Evolutionary conservation across 169 alveolate species (phyloP), one percentile per base, ranked within the genome.

Genomic region (Plasmodium vivax): DNA sequence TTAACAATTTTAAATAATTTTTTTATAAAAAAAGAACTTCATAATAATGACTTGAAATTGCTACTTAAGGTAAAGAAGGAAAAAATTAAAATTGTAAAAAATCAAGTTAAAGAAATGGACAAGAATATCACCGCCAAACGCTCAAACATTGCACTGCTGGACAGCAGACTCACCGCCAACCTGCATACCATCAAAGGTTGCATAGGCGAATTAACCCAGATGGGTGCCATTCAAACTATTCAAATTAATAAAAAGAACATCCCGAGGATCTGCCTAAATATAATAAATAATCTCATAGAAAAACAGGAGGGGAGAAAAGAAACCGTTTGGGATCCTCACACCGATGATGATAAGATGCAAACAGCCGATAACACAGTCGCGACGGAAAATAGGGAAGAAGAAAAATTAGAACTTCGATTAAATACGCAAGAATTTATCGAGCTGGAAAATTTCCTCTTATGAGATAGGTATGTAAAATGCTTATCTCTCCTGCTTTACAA

Each of bases 361-460:
- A 32, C 80, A 82, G 71, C 14, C 27, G 41, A 51, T n/a, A 88
- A 88, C 36, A 79, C 30, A 3, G 81, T 23, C 10, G 9, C 27
- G 30, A 27, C n/a, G 9, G 72, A 56, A 88, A 80, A 88, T 38
- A 9, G 12, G 9, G 80, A 79, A 12, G 94, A 45, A 27, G 19
- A 54, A n/a, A 80, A 88, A 41, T 32, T 88, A 80, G 73, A 68
- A 23, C 54, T 88, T 43, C 80, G 27, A 80, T 68, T 88, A 88
- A 88, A 88, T 80, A 88, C 94, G 23, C 94, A 88, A 41, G 94
- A 88, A 80, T 88, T 88, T 56, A 80, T 73, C n/a, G 90, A 88
- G 73, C 56, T 88, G 14, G 94, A 88, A 88, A 88, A 88, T 27
- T 88, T 88, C 47, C 73, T 88, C 32, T 80, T 38, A 73, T 62